Evolutionary conservation across 2,329 filamentous ascomycete species (phyloP).

Genomic region (Penicillium sumatraense): DNA sequence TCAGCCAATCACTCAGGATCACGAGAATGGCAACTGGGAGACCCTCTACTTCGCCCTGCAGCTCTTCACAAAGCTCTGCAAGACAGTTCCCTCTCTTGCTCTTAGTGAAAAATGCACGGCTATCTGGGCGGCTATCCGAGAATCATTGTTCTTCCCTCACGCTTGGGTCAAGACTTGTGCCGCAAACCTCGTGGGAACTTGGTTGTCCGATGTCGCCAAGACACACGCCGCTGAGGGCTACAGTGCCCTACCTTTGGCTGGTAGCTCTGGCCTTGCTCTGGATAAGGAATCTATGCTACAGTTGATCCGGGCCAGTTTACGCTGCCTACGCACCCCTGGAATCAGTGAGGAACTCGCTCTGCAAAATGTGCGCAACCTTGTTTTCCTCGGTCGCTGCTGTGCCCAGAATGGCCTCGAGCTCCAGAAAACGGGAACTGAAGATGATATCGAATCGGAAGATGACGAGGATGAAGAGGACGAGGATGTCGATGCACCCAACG

Average conservation of each 20-base stretch:
- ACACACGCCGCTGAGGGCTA: constrained; percentile 61
- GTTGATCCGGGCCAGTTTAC: constrained; percentile 61
- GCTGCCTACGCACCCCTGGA: constrained; percentile 64
- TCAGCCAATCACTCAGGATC: constrained; percentile 52
- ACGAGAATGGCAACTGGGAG: constrained; percentile 65
- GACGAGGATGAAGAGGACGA: constrained; percentile 53
- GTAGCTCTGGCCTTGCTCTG: constrained; percentile 73
- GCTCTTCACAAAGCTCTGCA: constrained; percentile 69
- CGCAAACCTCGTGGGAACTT: constrained; percentile 74
- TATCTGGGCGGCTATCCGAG: constrained; percentile 74
- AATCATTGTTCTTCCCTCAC: constrained; percentile 73
- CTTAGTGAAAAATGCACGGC: constrained; percentile 63
- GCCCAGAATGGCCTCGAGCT: constrained; percentile 60
- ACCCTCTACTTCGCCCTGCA: constrained; percentile 75
- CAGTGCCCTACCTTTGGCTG: constrained; percentile 64
- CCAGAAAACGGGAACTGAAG: constrained; percentile 46
- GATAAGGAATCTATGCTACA: constrained; percentile 66
- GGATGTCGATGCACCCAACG: constrained; percentile 45
- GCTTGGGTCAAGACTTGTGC: constrained; percentile 76
- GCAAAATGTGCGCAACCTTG: constrained; percentile 78
- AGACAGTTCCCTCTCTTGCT: constrained; percentile 66
- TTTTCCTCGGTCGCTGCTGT: constrained; percentile 75
- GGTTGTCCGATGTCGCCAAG: constrained; percentile 77
- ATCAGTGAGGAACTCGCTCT: constrained; percentile 75
- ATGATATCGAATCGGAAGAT: constrained; percentile 38